Base-by-base conservation (phyloP, 208 protist genomes). In the Trypanosoma caninum region DNA sequence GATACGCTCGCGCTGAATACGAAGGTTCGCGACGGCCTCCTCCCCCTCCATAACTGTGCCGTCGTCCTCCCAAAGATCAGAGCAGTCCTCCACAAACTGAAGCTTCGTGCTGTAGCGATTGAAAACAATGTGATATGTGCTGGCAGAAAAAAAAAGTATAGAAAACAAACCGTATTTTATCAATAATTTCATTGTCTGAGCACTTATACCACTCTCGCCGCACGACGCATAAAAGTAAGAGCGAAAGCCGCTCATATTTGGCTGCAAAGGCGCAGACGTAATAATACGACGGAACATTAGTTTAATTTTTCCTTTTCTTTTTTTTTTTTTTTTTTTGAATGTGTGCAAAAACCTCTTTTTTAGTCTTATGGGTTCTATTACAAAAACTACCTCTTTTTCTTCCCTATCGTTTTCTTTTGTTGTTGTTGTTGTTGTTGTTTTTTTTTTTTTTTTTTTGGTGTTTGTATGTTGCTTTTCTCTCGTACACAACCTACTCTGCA, bases 1-100 rank as follows among this genome's bases (percentile, higher is more conserved):
- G 53, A 94, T 94, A 64, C 87, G 83, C 72, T 90, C 87, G 56
- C 84, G 82, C 74, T 94, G 84, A 65, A 94, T 89, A 54, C 76
- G 75, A 30, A 91, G 74, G 74, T 94, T 91, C 40, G 87, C 87
- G 22, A 84, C 75, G 4, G 87, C 87, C 72, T 94, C 87, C 59
- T 91, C 87, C 30, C 84, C 84, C 64, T 87, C 75, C 78, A 94
- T 87, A 40, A 81, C 72, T 0, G 87, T 87, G 7, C 87, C 87
- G 48, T 94, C 87, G 56, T 76, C 76, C 54, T 86, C 70, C 72
- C 72, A 91, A 38, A 94, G 74, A 60, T 94, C 87, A 9, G 87
- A 87, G 63, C 61, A 78, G 74, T 90, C 81, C 61, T 89, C 69
- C 10, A 91, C 72, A 58, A 76, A 90, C 72, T 94, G 87, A 35